Base-by-base conservation (phyloP, 345 rosid species). In the Gossypium sturtianum region DNA sequence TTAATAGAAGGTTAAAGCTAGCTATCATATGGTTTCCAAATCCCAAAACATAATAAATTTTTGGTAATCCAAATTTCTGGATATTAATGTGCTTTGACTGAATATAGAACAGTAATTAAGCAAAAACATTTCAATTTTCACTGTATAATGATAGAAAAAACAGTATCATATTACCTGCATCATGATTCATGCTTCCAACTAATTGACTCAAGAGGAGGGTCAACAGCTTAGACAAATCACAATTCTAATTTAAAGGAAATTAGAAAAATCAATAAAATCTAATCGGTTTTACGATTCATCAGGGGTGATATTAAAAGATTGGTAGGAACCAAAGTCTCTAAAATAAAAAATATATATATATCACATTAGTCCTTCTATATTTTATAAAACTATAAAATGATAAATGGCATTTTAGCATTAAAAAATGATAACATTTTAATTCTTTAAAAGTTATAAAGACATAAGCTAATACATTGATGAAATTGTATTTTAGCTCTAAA, bases 101-200 rank as follows among this genome's bases (percentile, higher is more conserved):
- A 66, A 66, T 22, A 22, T 17, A 16, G 9, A 49, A 47, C 7
- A 44, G 34, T 19, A 59, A 59, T 22, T 23, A 59, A 29, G 48
- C 13, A 65, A 43, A 4, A 12, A 43, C 29, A 16, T 3, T 10
- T 43, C 2, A 8, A 20, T 11, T 65, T 64, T 65, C 9, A 4
- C 16, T 65, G 51, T 65, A 65, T 65, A 65, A 65, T 65, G 69
- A 69, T 51, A 25, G 44, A 16, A 68, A 34, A 59, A 48, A 47
- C 71, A 66, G 2, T 12, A 44, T 9, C 68, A 60, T 27, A 27
- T 53, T 9, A 12, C 43, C 43, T 19, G 23, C 29, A 43, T 43
- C 27, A 65, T 44, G 16, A 19, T 44, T 65, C n/a, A 44, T 19
- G 11, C n/a, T 45, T 19, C 19, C 53, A 59, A 15, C 38, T 12